A percentile compares a stretch with the other conserved stretches of the same genome.
These are phyloP conservation scores for Fusarium camptoceras DNA, from an alignment of 2,329 filamentous ascomycete species.

Conservation along the genomic window DNA sequence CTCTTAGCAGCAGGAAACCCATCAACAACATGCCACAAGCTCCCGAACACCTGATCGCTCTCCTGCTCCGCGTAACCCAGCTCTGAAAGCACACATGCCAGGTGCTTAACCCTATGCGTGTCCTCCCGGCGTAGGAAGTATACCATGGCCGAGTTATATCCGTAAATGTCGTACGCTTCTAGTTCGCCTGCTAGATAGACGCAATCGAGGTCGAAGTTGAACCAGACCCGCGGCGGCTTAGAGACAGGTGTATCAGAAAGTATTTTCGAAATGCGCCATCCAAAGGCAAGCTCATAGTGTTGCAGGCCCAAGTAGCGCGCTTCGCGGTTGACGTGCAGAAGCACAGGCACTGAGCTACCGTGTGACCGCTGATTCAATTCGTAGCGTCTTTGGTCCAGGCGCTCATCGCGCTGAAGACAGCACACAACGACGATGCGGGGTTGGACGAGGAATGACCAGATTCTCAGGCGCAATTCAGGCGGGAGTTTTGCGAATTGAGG, in stretches of 20 bases:
- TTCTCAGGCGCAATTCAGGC: conserved; percentile 60
- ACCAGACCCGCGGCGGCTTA: conserved; percentile 57
- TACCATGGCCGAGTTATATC: conserved; percentile 61
- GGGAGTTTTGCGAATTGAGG: conserved; percentile 57
- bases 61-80: conserved; percentile 57
- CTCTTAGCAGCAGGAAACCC: conserved; percentile 53
- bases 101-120: conserved; percentile 56
- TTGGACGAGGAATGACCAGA: conserved; percentile 59
- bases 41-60: conserved; percentile 60
- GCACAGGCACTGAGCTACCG: conserved; percentile 52
- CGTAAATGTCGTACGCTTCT: conserved; percentile 60
- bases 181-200: conserved; percentile 62
- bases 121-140: conserved; percentile 61
- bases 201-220: conserved; percentile 61
- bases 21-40: conserved; percentile 62
- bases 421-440: conserved; percentile 60
- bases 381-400: conserved; percentile 45
- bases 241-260: conserved; percentile 51
- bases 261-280: conserved; percentile 59
- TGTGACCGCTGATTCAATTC: conserved; percentile 45
- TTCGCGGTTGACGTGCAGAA: conserved; percentile 60
- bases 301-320: conserved; percentile 55
- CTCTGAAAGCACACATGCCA: conserved; percentile 59
- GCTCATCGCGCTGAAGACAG: conserved; percentile 54
- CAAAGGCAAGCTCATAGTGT: conserved; percentile 61